Base-by-base conservation (phyloP, 768 basidiomycete species). In the Lyophyllum shimeji region DNA sequence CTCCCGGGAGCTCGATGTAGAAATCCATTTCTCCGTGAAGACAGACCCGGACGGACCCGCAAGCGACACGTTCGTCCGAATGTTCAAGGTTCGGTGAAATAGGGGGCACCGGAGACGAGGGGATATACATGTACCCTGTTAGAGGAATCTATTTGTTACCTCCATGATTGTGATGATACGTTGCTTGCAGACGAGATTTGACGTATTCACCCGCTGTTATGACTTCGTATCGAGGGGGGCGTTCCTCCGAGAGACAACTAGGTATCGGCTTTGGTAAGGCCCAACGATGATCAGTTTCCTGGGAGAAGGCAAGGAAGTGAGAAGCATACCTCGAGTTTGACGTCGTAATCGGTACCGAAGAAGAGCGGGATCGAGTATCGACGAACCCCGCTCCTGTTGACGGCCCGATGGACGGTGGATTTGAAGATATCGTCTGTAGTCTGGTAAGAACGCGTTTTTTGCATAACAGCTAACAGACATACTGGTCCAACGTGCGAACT, bases 401-500 rank as follows among this genome's bases (percentile, higher is more conserved):
- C 79, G 1, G 87, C 95, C 43, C 95, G 84, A 69, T 98, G 95
- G 1, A 89, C 77, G 0, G 94, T 95, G 0, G 91, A 94, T 62
- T 90, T 92, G 81, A 95, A 96, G 40, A 93, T 76, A 62, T 90
- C 92, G 63, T 95, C 91, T 95, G 48, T 18, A 21, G 42, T 21
- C n/a, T 25, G 24, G 37, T 43, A 13, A 21, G 13, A 15, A n/a
- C 40, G 27, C 55, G 40, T 17, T 24, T 9, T 50, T 48, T 23
- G 50, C 2, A 33, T 21, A 42, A 34, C 20, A 31, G 29, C 33
- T 52, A 24, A 23, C n/a, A 53, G 20, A 63, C 82, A 29, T 57
- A 94, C 92, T 96, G 13, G 95, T 93, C 90, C 93, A 92, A 20
- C 92, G 76, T 9, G 92, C 85, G 55, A 98, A 82, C 69, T 94